A percentile compares a stretch with the other conserved stretches of the same genome.
Conservation (phyloP, 2,329 filamentous ascomycete species). For the Colletotrichum sublineola region DNA sequence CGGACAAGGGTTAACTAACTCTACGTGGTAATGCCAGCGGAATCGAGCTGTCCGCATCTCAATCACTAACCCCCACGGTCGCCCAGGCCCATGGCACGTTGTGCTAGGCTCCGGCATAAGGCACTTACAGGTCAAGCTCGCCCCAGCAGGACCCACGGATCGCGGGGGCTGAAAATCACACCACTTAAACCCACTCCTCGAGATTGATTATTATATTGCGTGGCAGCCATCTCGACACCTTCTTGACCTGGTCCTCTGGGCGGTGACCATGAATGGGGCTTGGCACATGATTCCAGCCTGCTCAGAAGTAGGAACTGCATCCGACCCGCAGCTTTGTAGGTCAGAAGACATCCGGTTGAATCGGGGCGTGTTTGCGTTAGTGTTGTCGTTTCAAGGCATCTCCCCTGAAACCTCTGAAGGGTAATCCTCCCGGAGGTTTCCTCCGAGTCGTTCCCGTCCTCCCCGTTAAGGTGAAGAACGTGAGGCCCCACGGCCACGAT, state of each 20-base stretch:
- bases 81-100: constrained; percentile 17
- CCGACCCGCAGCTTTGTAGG: background rate
- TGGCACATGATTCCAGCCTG: background rate
- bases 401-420: background rate
- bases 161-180: constrained; percentile 33
- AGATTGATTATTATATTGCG: constrained; percentile 39
- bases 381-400: constrained; percentile 23
- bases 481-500: background rate
- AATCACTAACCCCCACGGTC: constrained; percentile 16
- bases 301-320: background rate
- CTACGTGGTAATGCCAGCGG: constrained; percentile 25
- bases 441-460: constrained; percentile 19
- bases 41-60: constrained; percentile 38
- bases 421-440: background rate
- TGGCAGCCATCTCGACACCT: constrained; percentile 25
- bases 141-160: constrained; percentile 10
- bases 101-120: background rate
- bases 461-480: background rate
- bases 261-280: background rate
- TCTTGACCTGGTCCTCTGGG: constrained; percentile 22
- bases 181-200: constrained; percentile 16
- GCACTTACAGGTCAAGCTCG: background rate
- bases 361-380: constrained; percentile 2
- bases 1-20: constrained; percentile 9
- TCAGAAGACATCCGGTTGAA: constrained; percentile 13